phyloP scores from a whole-genome alignment of 1,284 basidiomycete genomes.

The Chiua sp. region DNA sequence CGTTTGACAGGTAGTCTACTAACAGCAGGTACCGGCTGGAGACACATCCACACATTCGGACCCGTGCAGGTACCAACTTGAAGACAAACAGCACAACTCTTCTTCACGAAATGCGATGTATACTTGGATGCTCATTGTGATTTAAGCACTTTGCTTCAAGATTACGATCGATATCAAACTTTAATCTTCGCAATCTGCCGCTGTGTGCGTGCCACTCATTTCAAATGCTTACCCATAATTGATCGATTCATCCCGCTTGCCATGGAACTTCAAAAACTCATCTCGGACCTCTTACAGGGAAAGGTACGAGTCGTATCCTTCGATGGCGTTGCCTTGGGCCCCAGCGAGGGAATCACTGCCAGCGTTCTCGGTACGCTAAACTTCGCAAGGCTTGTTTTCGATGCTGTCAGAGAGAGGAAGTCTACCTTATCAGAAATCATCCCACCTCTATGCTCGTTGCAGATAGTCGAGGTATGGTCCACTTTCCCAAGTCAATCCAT shows the following conservation, averaged over 20 bases:
- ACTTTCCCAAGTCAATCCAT: neutral
- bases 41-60: too few relatives aligned
- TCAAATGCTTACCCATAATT: constrained; percentile 1
- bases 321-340: constrained; percentile 46
- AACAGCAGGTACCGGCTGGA: too few relatives aligned
- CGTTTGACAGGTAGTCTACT: too few relatives aligned
- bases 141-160: too few relatives aligned
- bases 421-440: constrained; percentile 40
- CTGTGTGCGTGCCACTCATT: too few relatives aligned
- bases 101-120: too few relatives aligned
- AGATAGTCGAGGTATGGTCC: constrained; percentile 43
- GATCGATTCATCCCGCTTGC: neutral
- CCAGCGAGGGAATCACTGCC: constrained; percentile 41
- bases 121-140: too few relatives aligned
- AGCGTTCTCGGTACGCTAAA: constrained; percentile 62
- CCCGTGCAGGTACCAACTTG: too few relatives aligned
- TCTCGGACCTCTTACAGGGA: constrained; percentile 30
- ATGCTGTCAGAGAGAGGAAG: constrained; percentile 30
- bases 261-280: constrained; percentile 8
- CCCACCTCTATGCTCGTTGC: constrained; percentile 40
- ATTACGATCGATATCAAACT: neutral
- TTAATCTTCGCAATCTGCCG: constrained; percentile 12
- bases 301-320: constrained; percentile 41
- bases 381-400: constrained; percentile 54
- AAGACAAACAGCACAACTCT: too few relatives aligned